Evolutionary conservation across 352 stramenopile species (phyloP), one percentile per base, ranked within the genome.

Genomic region (Pythium apleroticum): DNA sequence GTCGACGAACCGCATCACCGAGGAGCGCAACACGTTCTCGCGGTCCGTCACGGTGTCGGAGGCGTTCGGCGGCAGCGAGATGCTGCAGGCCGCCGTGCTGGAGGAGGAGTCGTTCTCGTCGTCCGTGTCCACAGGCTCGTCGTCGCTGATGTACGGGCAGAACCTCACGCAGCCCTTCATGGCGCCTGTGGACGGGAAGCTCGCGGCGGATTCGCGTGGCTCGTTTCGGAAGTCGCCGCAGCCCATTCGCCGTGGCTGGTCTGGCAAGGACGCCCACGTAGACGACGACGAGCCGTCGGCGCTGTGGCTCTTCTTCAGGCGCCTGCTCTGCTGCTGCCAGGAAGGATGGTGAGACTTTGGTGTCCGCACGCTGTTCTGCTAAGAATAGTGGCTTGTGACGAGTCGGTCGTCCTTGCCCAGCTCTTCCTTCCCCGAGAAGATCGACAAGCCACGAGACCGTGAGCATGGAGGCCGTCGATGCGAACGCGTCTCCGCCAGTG

Each of bases 1-100:
- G 56, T 91, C 81, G 22, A 94, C 85, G 9, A 90, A 84, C 52
- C 62, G 82, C 20, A 92, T 92, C 60, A 94, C 83, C 2, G 85
- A 93, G 56, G 85, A 91, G 48, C 77, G 85, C 41, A 91, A 93
- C 54, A 89, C 85, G 10, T 93, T 93, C 54, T 91, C 85, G 0
- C 78, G 77, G 46, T 91, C 82, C 1, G 83, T 93, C 33, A 93
- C 85, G 5, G 83, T 93, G 6, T 91, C 81, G 28, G 80, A 93
- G 62, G 83, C 81, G 17, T 89, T 93, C 62, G 80, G 82, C 0
- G 78, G 83, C 19, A 83, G 63, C 25, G 64, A 71, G 12, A 52
- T 59, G 39, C 24, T 63, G 15, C 52, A 58, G 27, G 35, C 63
- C 14, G 59, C 39, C 0, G 50, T 62, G 8, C 39, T 22, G 15